These are phyloP conservation scores for Aspergillus chevalieri DNA, from an alignment of 2,329 filamentous ascomycete genomes.

Conservation along the genomic window DNA sequence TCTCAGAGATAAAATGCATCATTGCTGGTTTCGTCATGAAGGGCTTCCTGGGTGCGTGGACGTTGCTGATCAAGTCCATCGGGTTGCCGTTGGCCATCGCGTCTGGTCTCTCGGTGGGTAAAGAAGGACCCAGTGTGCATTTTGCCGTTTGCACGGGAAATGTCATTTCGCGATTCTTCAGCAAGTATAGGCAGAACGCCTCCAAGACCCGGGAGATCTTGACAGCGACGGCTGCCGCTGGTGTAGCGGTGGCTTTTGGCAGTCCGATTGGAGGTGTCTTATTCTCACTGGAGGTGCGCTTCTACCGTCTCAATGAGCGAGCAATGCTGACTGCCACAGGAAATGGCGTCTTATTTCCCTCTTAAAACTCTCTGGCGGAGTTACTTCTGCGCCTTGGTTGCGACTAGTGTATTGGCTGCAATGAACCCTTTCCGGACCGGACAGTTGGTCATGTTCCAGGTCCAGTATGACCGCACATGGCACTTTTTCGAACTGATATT, in stretches of 20 bases:
- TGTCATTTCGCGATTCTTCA: slow-evolving; percentile 87
- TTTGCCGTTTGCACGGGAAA: slow-evolving; percentile 97
- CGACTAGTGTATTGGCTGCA: slow-evolving; percentile 81
- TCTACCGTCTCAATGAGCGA: background rate
- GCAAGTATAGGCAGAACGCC: slow-evolving; percentile 85
- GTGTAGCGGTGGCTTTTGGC: slow-evolving; percentile 93
- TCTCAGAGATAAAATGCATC: slow-evolving; percentile 98
- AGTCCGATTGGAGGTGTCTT: slow-evolving; percentile 95
- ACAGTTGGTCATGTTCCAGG: slow-evolving; percentile 98
- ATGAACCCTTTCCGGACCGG: slow-evolving; percentile 98
- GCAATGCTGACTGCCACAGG: slow-evolving; percentile 37
- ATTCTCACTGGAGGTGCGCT: slow-evolving; percentile 74
- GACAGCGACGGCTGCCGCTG: slow-evolving; percentile 88
- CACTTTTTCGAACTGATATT: slow-evolving; percentile 96
- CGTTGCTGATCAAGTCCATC: slow-evolving; percentile 87
- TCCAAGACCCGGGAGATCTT: slow-evolving; percentile 93
- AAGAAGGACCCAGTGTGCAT: slow-evolving; percentile 97
- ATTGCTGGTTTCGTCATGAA: slow-evolving; percentile 99
- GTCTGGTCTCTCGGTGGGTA: slow-evolving; percentile 88
- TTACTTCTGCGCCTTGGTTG: slow-evolving; percentile 95
- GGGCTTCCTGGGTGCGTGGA: slow-evolving; percentile 88
- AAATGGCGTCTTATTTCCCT: slow-evolving; percentile 95
- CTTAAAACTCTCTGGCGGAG: slow-evolving; percentile 97
- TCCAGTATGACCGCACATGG: slow-evolving; percentile 91
- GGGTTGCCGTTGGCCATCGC: slow-evolving; percentile 86